Evolutionary conservation across 2,329 filamentous ascomycete genomes (phyloP).

Genomic region (Didymella arachidicola): DNA sequence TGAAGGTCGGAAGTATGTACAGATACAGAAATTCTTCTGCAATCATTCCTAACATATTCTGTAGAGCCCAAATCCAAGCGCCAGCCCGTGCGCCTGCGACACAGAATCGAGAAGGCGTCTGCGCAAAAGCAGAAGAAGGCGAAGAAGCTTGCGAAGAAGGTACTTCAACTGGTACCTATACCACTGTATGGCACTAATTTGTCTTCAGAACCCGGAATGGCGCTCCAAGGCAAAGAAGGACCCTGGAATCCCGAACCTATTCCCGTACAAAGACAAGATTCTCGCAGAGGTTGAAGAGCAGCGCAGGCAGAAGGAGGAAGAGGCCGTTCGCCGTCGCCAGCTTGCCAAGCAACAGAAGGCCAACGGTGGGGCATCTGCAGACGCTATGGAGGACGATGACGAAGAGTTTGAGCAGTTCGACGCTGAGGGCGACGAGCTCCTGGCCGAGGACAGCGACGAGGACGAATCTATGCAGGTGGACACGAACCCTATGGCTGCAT

Average conservation of each 20-base stretch:
- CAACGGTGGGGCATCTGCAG: conserved; percentile 47
- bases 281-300: conserved; percentile 94
- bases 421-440: conserved; percentile 63
- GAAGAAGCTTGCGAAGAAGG: conserved; percentile 87
- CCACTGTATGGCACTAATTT: conserved; percentile 27
- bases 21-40: neutral
- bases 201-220: conserved; percentile 86
- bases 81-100: conserved; percentile 82
- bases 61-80: conserved; percentile 95
- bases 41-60: conserved; percentile 16
- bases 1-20: conserved; percentile 55
- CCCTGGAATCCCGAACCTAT: conserved; percentile 94
- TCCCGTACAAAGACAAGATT: conserved; percentile 96
- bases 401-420: conserved; percentile 47
- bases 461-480: conserved; percentile 69
- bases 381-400: conserved; percentile 46
- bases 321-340: conserved; percentile 71
- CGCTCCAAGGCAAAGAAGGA: conserved; percentile 95
- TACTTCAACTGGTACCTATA: conserved; percentile 33
- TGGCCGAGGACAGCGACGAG: conserved; percentile 59
- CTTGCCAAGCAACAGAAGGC: conserved; percentile 63
- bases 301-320: conserved; percentile 80
- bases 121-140: conserved; percentile 89
- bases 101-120: conserved; percentile 96
- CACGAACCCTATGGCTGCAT: conserved; percentile 89